A percentile compares a stretch with the other conserved stretches of the same genome.
phyloP scores from a whole-genome alignment of 208 protist species.

The Leishmania aethiopica region DNA sequence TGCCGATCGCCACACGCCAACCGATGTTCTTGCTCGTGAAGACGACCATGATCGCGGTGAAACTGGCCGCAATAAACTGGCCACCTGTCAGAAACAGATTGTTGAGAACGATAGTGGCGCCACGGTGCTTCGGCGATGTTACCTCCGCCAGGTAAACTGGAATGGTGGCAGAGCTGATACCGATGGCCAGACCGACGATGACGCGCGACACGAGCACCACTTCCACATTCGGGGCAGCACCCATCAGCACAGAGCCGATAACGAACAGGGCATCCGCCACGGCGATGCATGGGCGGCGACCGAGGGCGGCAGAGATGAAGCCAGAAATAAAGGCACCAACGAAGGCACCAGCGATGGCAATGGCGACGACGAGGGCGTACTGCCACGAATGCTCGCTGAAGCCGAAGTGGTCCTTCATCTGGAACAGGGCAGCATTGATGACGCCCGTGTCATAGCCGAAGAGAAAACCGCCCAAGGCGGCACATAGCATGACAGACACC shows the following conservation, averaged over 20 bases:
- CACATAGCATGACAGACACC: slow-evolving; percentile 72
- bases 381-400: slow-evolving; percentile 79
- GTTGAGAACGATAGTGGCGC: slow-evolving; percentile 89
- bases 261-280: slow-evolving; percentile 85
- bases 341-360: slow-evolving; percentile 84
- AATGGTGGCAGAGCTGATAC: slow-evolving; percentile 88
- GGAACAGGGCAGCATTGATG: slow-evolving; percentile 91
- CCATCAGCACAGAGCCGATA: slow-evolving; percentile 78
- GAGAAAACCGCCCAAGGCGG: slow-evolving; percentile 90
- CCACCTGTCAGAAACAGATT: slow-evolving; percentile 87
- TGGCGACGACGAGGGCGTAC: slow-evolving; percentile 85
- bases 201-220: slow-evolving; percentile 79
- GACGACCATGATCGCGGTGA: slow-evolving; percentile 73
- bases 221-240: slow-evolving; percentile 60
- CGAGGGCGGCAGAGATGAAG: slow-evolving; percentile 72
- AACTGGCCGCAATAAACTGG: slow-evolving; percentile 82
- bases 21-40: slow-evolving; percentile 77
- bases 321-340: slow-evolving; percentile 79
- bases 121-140: slow-evolving; percentile 72
- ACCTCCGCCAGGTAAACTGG: slow-evolving; percentile 93
- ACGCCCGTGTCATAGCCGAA: slow-evolving; percentile 95
- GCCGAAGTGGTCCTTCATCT: slow-evolving; percentile 92
- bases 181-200: slow-evolving; percentile 88
- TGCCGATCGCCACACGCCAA: slow-evolving; percentile 89
- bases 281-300: slow-evolving; percentile 74